phyloP scores from a whole-genome alignment of 2,329 filamentous ascomycete species.

The Mariannaea elegans region DNA sequence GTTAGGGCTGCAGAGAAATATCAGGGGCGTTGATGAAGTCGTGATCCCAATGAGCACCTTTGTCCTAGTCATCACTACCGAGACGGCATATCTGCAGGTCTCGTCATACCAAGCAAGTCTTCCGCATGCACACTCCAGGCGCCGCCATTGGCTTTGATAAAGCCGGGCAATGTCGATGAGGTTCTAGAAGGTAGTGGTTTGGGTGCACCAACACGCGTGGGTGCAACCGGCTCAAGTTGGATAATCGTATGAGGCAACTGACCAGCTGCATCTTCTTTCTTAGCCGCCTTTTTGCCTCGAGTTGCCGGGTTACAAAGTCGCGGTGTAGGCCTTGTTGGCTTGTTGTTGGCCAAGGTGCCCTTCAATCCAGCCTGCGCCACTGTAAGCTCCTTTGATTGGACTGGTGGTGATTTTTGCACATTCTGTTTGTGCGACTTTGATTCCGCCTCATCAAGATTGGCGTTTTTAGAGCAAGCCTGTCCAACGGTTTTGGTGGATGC shows the following conservation, averaged over 20 bases:
- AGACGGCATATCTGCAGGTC: constrained; percentile 51
- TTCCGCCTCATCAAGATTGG: not conserved
- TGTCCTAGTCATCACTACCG: constrained; percentile 9
- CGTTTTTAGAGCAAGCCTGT: constrained; percentile 3
- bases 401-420: not conserved
- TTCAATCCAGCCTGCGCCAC: constrained; percentile 4
- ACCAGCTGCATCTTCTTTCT: constrained; percentile 60
- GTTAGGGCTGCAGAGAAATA: not conserved
- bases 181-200: constrained; percentile 2
- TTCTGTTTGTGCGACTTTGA: constrained; percentile 3
- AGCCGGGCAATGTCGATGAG: constrained; percentile 48
- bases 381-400: not conserved
- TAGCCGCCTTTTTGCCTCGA: constrained; percentile 62
- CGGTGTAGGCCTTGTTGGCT: constrained; percentile 23
- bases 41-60: not conserved
- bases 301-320: constrained; percentile 58
- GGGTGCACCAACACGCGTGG: constrained; percentile 16
- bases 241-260: constrained; percentile 55
- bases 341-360: constrained; percentile 11
- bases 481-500: not conserved
- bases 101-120: constrained; percentile 70
- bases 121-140: constrained; percentile 76
- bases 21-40: not conserved
- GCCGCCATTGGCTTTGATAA: constrained; percentile 63
- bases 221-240: constrained; percentile 43